Conservation (phyloP, 257 asterid species). For the Scutellaria minor region DNA sequence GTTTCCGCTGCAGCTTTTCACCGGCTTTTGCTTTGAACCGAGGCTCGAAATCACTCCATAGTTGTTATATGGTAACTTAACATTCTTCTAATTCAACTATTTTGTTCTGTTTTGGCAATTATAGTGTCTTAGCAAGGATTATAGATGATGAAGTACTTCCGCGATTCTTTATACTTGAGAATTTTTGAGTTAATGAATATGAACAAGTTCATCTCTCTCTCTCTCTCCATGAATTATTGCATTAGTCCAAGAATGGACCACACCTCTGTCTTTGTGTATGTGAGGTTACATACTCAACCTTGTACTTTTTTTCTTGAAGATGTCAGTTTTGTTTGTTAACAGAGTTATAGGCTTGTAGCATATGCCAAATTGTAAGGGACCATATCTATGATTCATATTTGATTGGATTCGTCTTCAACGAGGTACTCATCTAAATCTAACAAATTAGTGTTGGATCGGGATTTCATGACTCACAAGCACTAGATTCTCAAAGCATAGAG, state of each 20-base stretch:
- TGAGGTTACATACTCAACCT: not conserved
- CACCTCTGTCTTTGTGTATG: constrained; percentile 4
- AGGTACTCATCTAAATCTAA: too few relatives aligned
- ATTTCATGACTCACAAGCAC: too few relatives aligned
- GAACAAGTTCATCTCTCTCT: not conserved
- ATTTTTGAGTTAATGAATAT: constrained; percentile 27
- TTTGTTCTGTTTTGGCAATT: not conserved
- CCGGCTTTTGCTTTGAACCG: constrained; percentile 90
- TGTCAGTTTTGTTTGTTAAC: not conserved
- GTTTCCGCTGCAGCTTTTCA: constrained; percentile 83
- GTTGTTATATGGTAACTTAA: not conserved
- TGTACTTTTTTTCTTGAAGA: not conserved
- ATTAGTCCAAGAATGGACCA: constrained; percentile 15
- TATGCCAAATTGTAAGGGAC: not conserved
- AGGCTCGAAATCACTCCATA: constrained; percentile 70
- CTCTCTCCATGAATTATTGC: not conserved
- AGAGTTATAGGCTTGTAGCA: not conserved
- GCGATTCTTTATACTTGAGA: constrained; percentile 35
- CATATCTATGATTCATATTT: not conserved
- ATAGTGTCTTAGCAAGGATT: not conserved
- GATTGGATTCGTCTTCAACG: not conserved
- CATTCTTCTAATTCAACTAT: too few relatives aligned
- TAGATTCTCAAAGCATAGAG: too few relatives aligned
- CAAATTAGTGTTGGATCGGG: too few relatives aligned
- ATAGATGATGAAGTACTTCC: not conserved